Percentiles rank a stretch among this genome's conserved stretches.
These are phyloP conservation scores for Lichina pygmaea DNA, from an alignment of 495 filamentous ascomycete species.

Conservation along the genomic window DNA sequence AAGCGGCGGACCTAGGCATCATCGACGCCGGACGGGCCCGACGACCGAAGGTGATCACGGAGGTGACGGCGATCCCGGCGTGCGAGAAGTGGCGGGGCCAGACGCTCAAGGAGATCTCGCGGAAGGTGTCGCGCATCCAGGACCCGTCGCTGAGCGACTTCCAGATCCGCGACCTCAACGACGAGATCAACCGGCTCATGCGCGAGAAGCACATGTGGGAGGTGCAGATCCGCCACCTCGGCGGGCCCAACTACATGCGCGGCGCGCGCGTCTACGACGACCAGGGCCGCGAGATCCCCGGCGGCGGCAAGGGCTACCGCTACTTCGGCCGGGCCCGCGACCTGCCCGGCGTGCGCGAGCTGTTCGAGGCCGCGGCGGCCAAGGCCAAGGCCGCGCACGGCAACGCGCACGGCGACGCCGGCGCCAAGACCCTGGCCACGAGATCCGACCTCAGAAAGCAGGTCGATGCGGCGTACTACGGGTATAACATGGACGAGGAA, in stretches of 20 bases:
- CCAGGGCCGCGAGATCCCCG: conserved; percentile 70
- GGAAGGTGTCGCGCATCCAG: conserved; percentile 89
- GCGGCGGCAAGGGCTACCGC: conserved; percentile 67
- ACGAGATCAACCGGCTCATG: conserved; percentile 98
- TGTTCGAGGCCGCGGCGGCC: conserved; percentile 62
- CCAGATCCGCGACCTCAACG: conserved; percentile 93
- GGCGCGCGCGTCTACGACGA: conserved; percentile 69
- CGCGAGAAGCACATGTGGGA: conserved; percentile 98
- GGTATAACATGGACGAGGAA: conserved; percentile 83
- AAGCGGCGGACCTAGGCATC: conserved; percentile 88
- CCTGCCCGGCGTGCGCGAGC: conserved; percentile 83
- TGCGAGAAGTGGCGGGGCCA: conserved; percentile 98
- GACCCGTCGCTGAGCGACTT: conserved; percentile 70
- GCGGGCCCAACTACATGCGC: conserved; percentile 97
- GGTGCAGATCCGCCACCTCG: conserved; percentile 75
- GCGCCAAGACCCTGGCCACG: conserved; percentile 29
- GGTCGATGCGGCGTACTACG: conserved; percentile 89
- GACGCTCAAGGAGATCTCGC: conserved; percentile 87
- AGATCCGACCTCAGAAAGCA: conserved; percentile 47
- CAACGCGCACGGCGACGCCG: conserved; percentile 7
- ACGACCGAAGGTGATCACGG: conserved; percentile 69
- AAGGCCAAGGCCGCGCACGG: conserved; percentile 8
- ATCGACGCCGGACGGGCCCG: conserved; percentile 78
- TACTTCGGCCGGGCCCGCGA: conserved; percentile 85
- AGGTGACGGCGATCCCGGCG: conserved; percentile 51